These are phyloP conservation scores for Boletellus emodensis DNA, from an alignment of 768 basidiomycete species.

Conservation along the genomic window DNA sequence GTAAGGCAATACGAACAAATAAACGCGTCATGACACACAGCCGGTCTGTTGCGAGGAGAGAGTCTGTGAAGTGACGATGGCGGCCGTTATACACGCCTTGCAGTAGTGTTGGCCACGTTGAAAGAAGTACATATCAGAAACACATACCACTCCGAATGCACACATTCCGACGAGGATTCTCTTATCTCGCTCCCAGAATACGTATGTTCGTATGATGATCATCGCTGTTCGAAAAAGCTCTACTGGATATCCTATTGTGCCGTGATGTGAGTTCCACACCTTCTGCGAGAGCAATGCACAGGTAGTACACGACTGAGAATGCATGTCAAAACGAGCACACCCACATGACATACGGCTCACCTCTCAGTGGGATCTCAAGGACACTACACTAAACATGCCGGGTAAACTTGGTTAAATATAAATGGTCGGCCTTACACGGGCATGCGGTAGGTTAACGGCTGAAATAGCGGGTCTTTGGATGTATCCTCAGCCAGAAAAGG, in stretches of 20 bases:
- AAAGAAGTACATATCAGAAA: not conserved
- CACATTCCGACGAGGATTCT: slow-evolving; percentile 17
- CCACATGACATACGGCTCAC: not conserved
- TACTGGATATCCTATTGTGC: not conserved
- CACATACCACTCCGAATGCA: slow-evolving; percentile 7
- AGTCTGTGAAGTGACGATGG: slow-evolving; percentile 9
- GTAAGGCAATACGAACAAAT: too few relatives aligned
- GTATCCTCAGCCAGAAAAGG: not conserved
- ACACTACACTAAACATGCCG: slow-evolving; percentile 7
- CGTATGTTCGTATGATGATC: slow-evolving; percentile 19
- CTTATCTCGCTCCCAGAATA: slow-evolving; percentile 15
- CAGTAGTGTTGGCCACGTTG: not conserved
- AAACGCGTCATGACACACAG: too few relatives aligned
- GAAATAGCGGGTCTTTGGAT: not conserved
- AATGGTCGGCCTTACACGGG: slow-evolving; percentile 1
- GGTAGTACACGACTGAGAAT: slow-evolving; percentile 10
- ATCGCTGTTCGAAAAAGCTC: slow-evolving; percentile 4
- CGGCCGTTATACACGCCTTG: slow-evolving; percentile 5
- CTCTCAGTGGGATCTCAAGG: slow-evolving; percentile 8
- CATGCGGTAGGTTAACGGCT: slow-evolving; percentile 9
- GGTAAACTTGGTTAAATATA: not conserved
- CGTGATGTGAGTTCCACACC: slow-evolving; percentile 5
- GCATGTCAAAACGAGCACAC: not conserved
- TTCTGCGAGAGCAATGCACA: slow-evolving; percentile 15
- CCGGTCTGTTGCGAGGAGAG: not conserved